Evolutionary conservation across 108 stramenopile genomes (phyloP), one percentile per base, ranked within the genome.

Genomic region (Parietichytrium sp.): DNA sequence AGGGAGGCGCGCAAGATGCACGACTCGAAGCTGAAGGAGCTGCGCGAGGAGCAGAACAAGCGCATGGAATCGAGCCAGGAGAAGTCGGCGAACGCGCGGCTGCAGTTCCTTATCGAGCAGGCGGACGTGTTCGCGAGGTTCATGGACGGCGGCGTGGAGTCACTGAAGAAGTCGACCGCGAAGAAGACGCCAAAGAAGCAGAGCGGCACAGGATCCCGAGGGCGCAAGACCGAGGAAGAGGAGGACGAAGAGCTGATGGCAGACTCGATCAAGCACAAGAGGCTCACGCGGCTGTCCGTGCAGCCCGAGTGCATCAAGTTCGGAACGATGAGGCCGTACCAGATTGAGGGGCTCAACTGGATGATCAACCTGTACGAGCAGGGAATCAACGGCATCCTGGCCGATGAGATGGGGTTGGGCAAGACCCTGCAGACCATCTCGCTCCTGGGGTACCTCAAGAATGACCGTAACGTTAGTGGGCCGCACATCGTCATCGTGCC

Each of bases 301-400:
- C 98, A 99, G 87, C 98, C 98, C n/a, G 80, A 83, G 38, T 84
- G 84, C 79, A 82, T 96, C 49, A 89, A 92, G 13, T 85, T 91
- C 49, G 95, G 96, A 78, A 94, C 90, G 36, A 96, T 99, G 96
- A 95, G 97, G 55, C 85, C 85, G 25, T 99, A 99, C 86, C 98
- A 99, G 86, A 85, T 99, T 31, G 98, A 98, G 88, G 98, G 98
- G 36, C 88, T 99, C 79, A 98, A 98, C 86, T 99, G 98, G 98
- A 84, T 99, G 84, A 96, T 99, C 88, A 96, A 96, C 80, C 91
- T 97, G 48, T 95, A 99, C 86, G 97, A 97, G 87, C 95, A 96
- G 77, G 96, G 96, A 47, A 95, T 99, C 80, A 99, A 97, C 88
- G 97, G 97, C 6, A 98, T 99, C 82, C 86, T 99, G n/a, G 98